Base-by-base conservation (phyloP, 345 rosid genomes). In the Streptanthus diversifolius region DNA sequence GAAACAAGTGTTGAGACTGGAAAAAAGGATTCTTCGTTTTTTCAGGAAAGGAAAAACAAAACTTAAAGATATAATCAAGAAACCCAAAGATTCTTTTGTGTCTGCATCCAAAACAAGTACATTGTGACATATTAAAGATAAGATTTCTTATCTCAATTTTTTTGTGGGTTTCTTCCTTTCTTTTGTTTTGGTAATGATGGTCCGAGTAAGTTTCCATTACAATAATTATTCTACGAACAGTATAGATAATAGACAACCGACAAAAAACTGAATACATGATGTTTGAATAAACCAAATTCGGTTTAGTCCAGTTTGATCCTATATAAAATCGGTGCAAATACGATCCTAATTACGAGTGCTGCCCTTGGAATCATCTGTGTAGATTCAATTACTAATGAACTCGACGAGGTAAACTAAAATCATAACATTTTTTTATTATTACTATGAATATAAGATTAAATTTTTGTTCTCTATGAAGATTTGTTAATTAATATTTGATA, bases 301-400 rank as follows among this genome's bases (percentile, higher is more conserved):
- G 33, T 7, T 51, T 49, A 49, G 5, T 39, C 2, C 1, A 39
- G 5, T 37, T 36, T 35, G 37, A 35, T 22, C 1, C 3, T 3
- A 22, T 1, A 67, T 25, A 79, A 52, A 55, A 41, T 87, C 66
- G 87, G 91, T 44, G 63, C 81, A n/a, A 66, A 39, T 30, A 83
- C 83, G 43, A 88, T 87, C 1, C 60, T 85, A 33, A 33, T 89
- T 17, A 66, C 85, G 10, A 73, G 85, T 33, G 56, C 75, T 40
- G 79, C 71, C 22, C 27, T 29, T 45, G 96, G 96, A 62, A 43
- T 85, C 65, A 72, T 88, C 61, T 93, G 93, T 52, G 82, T 80
- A 58, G 82, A 87, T 70, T 82, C 76, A 30, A 0, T 71, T 61
- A 82, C 84, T 24, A 61, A 77, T 76, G 72, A 83, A 54, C 77